Conservation (phyloP, 306 rosid species). For the Gastrolobium villosum region DNA sequence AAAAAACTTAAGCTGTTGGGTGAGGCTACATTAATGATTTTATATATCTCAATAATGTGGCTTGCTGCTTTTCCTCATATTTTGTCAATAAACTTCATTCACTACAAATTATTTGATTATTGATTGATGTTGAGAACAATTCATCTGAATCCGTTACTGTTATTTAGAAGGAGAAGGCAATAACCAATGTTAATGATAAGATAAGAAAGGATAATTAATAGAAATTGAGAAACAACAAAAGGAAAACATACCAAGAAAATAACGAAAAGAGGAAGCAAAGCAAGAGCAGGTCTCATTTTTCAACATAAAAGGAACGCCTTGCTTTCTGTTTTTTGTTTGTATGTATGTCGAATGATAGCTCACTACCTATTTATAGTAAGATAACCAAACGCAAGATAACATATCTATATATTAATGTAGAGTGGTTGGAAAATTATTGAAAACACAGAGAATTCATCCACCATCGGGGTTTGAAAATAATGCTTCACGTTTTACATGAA, state of each 20-base stretch:
- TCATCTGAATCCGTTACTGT: too few relatives aligned
- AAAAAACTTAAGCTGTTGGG: too few relatives aligned
- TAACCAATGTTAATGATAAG: background rate
- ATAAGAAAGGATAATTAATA: background rate
- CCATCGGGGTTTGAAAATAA: background rate
- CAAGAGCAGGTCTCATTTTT: slow-evolving; percentile 41
- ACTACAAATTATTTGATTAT: too few relatives aligned
- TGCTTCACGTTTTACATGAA: background rate
- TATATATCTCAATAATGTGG: too few relatives aligned
- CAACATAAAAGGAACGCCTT: background rate
- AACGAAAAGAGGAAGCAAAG: slow-evolving; percentile 41
- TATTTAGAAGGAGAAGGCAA: background rate
- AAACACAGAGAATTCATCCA: background rate
- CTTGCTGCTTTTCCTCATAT: too few relatives aligned
- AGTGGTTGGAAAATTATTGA: background rate
- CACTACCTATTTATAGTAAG: slow-evolving; percentile 30
- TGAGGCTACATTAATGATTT: too few relatives aligned
- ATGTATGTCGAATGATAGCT: background rate
- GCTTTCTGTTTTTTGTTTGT: background rate
- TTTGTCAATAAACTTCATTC: too few relatives aligned
- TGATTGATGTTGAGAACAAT: too few relatives aligned
- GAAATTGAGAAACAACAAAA: background rate
- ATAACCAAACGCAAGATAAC: background rate
- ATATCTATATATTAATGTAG: background rate
- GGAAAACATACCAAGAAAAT: slow-evolving; percentile 44